Base-by-base conservation (phyloP, 78 protist species). In the Dictyostelium citrinum region DNA sequence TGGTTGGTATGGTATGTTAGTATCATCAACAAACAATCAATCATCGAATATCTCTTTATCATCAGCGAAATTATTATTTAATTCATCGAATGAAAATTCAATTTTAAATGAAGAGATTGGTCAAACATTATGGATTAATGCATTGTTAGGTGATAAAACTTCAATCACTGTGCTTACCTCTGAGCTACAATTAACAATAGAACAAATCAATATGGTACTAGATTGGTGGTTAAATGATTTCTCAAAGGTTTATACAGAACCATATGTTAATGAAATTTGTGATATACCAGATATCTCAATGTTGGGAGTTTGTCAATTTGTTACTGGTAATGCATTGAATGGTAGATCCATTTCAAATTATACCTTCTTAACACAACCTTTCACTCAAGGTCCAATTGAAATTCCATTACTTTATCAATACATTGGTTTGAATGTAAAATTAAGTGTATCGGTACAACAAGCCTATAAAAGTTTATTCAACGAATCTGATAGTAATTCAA, bases 1-100 rank as follows among this genome's bases (percentile, higher is more conserved):
- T 7, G 37, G 37, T 74, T 86, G 92, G 92, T 29, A 51, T 43
- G 83, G 92, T 43, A 84, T 84, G 91, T 35, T 51, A 2, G 33
- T 46, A 17, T 75, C 81, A 41, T 41, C n/a, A 22, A 1, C 22
- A 14, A 33, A 27, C 7, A 24, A 35, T 12, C 5, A 12, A 31
- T 46, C 81, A 17, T 72, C 92, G 0, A 75, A 72, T 10, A 74
- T 86, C 11, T n/a, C 84, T 14, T 2, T 27, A 3, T 76, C 27
- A 37, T 39, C 83, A 2, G 92, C 84, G 8, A 6, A 22, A 17
- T 22, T 35, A 12, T 37, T 86, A 31, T 77, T 86, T 39, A 58
- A 84, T 20, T 9, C 35, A 3, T 3, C 91, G n/a, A 58, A 51
- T 75, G 37, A 41, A 49, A 16, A 46, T 1, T 83, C 90, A 3